Evolutionary conservation across 257 asterid species (phyloP).

Genomic region (Solanum corneliomulleri): DNA sequence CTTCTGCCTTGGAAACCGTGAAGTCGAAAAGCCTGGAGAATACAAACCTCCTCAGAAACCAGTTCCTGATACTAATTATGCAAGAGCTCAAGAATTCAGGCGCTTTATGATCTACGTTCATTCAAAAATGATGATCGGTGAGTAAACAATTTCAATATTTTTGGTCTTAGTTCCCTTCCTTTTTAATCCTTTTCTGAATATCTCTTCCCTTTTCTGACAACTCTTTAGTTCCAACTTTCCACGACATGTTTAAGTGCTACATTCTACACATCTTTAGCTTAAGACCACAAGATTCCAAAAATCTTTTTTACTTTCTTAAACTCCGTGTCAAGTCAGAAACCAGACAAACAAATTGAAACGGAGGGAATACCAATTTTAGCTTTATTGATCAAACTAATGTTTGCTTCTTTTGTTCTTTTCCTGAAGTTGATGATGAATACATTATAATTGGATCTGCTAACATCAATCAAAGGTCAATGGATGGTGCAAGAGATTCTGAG

Average conservation of each 20-base stretch:
- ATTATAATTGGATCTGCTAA: slow-evolving; percentile 84
- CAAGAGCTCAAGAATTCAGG: slow-evolving; percentile 66
- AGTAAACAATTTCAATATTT: not conserved
- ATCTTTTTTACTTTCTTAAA: not conserved
- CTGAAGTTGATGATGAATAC: slow-evolving; percentile 86
- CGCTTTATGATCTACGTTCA: slow-evolving; percentile 97
- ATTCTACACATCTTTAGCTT: not conserved
- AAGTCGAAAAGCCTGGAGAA: slow-evolving; percentile 31
- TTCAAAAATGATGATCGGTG: slow-evolving; percentile 88
- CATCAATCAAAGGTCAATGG: slow-evolving; percentile 93
- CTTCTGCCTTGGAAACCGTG: slow-evolving; percentile 89
- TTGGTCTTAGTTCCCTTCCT: not conserved
- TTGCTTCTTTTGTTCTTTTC: not conserved
- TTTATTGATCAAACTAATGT: not conserved
- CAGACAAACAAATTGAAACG: not conserved
- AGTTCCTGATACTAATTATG: slow-evolving; percentile 47
- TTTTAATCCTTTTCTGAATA: not conserved
- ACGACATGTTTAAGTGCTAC: not conserved
- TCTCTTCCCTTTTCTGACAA: not conserved
- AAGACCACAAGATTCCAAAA: not conserved
- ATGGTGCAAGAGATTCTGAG: slow-evolving; percentile 79
- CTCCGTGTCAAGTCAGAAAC: not conserved
- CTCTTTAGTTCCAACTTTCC: not conserved
- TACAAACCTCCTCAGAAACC: slow-evolving; percentile 53
- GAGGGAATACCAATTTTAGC: not conserved